Base-by-base conservation (phyloP, 1,284 basidiomycete genomes). In the Tylopilus orsonianus region DNA sequence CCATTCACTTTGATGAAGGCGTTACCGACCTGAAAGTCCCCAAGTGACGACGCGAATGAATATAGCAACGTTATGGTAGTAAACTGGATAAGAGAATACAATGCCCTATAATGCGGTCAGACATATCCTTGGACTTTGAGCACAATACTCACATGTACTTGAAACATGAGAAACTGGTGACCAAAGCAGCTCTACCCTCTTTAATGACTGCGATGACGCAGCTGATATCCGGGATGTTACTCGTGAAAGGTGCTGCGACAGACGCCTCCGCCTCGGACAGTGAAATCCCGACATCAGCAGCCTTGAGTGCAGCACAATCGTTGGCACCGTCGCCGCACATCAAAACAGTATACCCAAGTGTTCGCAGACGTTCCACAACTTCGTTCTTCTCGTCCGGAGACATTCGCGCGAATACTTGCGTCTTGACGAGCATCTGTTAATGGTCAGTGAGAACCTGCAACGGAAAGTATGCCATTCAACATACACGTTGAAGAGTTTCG, bases 241-340 rank as follows among this genome's bases (percentile, higher is more conserved):
- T 90, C 4, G 97, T 99, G 70, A 99, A 99, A 1, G 97, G 97
- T 9, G 97, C 97, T 3, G 97, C 97, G n/a, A 99, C 96, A 13
- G 92, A 96, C 2, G 97, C 97, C 69, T 99, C 97, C 0, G 97
- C 97, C 67, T 99, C 97, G 0, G 93, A 97, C 13, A 99, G 71
- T 4, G 95, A 98, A 41, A 99, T 83, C 2, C 97, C 97, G 26
- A 99, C 94, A 62, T 99, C 97, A 10, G 97, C 97, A 5, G 97
- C 95, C 71, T 99, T 99, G 56, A 99, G 78, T 18, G 97, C 97
- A 24, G 96, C 94, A 65, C 96, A 99, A 65, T 99, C 97, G 67
- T 99, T 99, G 5, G 97, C 97, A 24, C 97, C 97, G 65, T 99
- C 97, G 33, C 97, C 97, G 63, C 97, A 99, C 87, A 99, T 98